Conservation (phyloP, 2,329 filamentous ascomycete species). For the Lasiodiplodia gonubiensis region DNA sequence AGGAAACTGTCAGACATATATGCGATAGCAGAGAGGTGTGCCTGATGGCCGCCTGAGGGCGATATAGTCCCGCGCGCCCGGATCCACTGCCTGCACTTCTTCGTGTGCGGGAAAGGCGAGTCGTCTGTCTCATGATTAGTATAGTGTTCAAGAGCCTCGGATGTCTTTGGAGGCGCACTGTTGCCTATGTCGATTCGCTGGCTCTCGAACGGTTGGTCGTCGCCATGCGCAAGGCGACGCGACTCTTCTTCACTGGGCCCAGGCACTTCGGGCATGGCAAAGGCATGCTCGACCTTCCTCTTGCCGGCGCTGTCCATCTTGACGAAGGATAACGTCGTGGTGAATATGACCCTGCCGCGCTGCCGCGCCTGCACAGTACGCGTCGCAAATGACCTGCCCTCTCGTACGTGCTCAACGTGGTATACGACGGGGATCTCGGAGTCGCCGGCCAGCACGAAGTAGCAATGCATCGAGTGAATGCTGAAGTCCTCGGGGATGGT, state of each 20-base stretch:
- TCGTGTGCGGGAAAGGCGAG: conserved; percentile 63
- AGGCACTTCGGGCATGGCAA: conserved; percentile 56
- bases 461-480: conserved; percentile 98
- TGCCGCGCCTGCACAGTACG: conserved; percentile 96
- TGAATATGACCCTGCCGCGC: conserved; percentile 88
- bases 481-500: conserved; percentile 82
- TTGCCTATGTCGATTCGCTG: conserved; percentile 64
- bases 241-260: conserved; percentile 50
- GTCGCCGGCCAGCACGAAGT: conserved; percentile 93
- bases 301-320: conserved; percentile 65
- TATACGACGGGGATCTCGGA: conserved; percentile 86
- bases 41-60: conserved; percentile 72
- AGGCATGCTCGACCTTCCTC: conserved; percentile 68
- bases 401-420: conserved; percentile 89
- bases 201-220: conserved; percentile 62
- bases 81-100: conserved; percentile 72
- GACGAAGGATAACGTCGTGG: conserved; percentile 89
- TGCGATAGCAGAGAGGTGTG: conserved; percentile 84
- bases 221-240: conserved; percentile 37
- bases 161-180: conserved; percentile 41
- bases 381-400: conserved; percentile 87
- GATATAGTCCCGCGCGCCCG: conserved; percentile 77
- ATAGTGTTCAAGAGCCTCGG: neutral
- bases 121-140: conserved; percentile 44
- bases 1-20: conserved; percentile 95